phyloP scores from a whole-genome alignment of 1,284 basidiomycete species.

The Trichosporon faecale region DNA sequence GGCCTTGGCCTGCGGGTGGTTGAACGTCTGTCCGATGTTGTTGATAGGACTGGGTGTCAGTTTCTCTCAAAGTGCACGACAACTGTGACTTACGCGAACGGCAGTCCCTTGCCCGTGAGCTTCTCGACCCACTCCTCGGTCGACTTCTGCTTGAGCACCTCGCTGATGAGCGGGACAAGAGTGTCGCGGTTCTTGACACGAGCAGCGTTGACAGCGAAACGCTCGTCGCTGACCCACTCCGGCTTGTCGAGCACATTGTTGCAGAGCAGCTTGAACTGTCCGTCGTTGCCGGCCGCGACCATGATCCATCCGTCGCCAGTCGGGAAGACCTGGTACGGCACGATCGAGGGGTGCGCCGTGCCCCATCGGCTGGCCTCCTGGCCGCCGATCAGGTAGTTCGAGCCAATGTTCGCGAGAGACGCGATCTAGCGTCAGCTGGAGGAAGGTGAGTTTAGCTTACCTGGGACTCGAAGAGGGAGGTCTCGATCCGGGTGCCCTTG shows the following conservation, averaged over 20 bases:
- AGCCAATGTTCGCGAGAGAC: conserved; percentile 86
- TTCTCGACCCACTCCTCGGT: conserved; percentile 70
- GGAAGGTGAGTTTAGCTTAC: conserved; percentile 50
- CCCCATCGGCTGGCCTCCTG: conserved; percentile 83
- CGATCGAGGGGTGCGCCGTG: conserved; percentile 82
- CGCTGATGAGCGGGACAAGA: conserved; percentile 69
- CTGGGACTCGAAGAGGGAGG: conserved; percentile 81
- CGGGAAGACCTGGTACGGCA: conserved; percentile 87
- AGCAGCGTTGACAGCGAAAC: conserved; percentile 68
- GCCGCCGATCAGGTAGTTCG: conserved; percentile 85
- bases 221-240: conserved; percentile 51
- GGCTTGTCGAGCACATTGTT: conserved; percentile 38
- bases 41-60: conserved; percentile 65
- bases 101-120: conserved; percentile 74
- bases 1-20: conserved; percentile 79
- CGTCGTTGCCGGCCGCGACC: conserved; percentile 90
- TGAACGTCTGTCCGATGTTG: conserved; percentile 83
- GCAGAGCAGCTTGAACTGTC: conserved; percentile 61
- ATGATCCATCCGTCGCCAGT: conserved; percentile 86
- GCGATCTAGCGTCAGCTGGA: conserved; percentile 62
- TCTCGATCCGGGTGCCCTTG: conserved; percentile 84
- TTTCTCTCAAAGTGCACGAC: not conserved
- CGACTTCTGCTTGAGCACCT: conserved; percentile 59
- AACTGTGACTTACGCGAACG: conserved; percentile 58
- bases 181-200: conserved; percentile 73